These are phyloP conservation scores for Suillus hirtellus DNA, from an alignment of 768 basidiomycete genomes.

Conservation along the genomic window DNA sequence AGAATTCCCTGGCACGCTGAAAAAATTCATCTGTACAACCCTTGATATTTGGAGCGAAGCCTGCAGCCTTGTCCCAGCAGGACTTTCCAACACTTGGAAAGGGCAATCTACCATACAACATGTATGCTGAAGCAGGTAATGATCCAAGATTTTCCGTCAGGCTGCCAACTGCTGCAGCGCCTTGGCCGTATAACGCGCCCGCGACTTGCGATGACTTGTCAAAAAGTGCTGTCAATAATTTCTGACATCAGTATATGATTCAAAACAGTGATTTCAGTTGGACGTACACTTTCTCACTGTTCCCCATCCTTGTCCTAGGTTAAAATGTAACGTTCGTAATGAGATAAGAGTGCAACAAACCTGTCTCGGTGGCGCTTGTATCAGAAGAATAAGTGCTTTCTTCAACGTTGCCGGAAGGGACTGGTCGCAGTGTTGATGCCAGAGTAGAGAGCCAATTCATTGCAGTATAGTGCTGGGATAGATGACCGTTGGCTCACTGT, in stretches of 20 bases:
- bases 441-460: not conserved
- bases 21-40: not conserved
- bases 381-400: not conserved
- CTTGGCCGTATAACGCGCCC: not conserved
- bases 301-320: not conserved
- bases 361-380: not conserved
- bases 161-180: not conserved
- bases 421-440: not conserved
- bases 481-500: not conserved
- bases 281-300: not conserved
- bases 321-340: not conserved
- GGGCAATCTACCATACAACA: not conserved
- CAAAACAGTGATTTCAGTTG: not conserved
- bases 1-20: not conserved
- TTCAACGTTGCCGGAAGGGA: not conserved
- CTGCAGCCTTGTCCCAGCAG: not conserved
- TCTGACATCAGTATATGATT: not conserved
- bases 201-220: not conserved
- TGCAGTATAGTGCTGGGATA: not conserved
- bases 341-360: not conserved
- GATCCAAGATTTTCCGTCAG: not conserved
- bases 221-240: not conserved
- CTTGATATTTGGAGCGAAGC: not conserved
- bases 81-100: not conserved
- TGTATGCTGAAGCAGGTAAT: not conserved